Base-by-base conservation (phyloP, 495 filamentous ascomycete genomes). In the Aspergillus avenaceus region DNA sequence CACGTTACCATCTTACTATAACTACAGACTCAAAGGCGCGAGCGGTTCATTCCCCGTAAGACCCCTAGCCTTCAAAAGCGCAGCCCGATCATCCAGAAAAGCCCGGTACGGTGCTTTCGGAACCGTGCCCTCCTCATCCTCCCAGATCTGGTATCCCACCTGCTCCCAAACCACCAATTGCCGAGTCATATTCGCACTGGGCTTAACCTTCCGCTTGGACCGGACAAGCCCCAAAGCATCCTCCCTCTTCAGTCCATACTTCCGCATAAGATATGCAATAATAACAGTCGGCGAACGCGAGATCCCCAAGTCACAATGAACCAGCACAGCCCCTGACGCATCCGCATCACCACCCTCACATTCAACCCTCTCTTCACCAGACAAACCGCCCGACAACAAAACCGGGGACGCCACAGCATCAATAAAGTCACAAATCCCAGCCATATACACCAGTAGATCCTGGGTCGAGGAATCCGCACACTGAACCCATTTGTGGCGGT, bases 371-470 rank as follows among this genome's bases (percentile, higher is more conserved):
- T n/a, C n/a, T n/a, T n/a, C n/a, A n/a, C n/a, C n/a, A n/a, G n/a
- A n/a, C n/a, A n/a, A n/a, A n/a, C n/a, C n/a, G n/a, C n/a, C n/a
- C n/a, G n/a, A n/a, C n/a, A n/a, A n/a, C n/a, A 62, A 50, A 29
- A 27, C 44, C n/a, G 60, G 54, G 4, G 54, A 60, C 36, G 54
- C 56, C 55, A 62, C 59, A 16, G 58, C 45, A 48, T 73, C 64
- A 46, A 72, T 75, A 25, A 72, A 72, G 58, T 73, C 64, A 55
- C 70, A 72, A 16, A 67, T 66, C 16, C 58, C 50, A 11, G 38
- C 50, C 52, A 75, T 55, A 49, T 65, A 27, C 13, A 13, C 27
- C 5, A 73, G 52, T 18, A 72, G 54, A 49, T 72, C 67, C 23
- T 71, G 64, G 1, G 62, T 69, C 9, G 63, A 56, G 19, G 54